Conservation (phyloP, 208 protist species). For the Ichthyophonus hoferi region DNA sequence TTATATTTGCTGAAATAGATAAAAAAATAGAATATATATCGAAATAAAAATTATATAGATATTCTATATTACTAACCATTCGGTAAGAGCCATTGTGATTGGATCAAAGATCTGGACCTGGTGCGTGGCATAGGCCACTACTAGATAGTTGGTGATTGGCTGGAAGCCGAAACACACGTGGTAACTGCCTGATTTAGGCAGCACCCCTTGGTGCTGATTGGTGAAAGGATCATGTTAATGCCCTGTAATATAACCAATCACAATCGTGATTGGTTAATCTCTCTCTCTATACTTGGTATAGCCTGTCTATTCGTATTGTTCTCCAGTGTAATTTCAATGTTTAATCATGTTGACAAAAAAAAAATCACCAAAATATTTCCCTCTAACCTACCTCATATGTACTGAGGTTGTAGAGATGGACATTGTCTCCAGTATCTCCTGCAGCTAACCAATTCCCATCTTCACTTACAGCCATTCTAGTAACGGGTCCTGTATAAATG, state of each 20-base stretch:
- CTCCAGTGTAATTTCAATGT: too few species aligned
- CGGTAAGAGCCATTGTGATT: background rate
- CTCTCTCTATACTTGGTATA: too few species aligned
- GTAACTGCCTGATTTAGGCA: background rate
- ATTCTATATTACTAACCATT: too few species aligned
- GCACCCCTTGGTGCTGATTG: constrained; percentile 20
- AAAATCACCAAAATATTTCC: too few species aligned
- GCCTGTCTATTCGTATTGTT: too few species aligned
- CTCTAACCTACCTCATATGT: background rate
- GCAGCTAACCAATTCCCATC: constrained; percentile 26
- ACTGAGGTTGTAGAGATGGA: constrained; percentile 19
- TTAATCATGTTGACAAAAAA: too few species aligned
- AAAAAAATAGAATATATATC: too few species aligned
- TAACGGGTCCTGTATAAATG: constrained; percentile 5
- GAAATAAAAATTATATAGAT: too few species aligned
- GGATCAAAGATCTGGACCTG: background rate
- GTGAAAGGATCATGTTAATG: background rate
- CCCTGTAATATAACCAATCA: too few species aligned
- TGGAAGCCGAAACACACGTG: constrained; percentile 16
- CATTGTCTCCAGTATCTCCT: constrained; percentile 2
- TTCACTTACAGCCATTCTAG: background rate
- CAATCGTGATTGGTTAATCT: too few species aligned
- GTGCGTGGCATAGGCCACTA: background rate
- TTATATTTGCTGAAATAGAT: too few species aligned
- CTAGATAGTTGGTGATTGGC: background rate